Evolutionary conservation across 2,329 filamentous ascomycete species (phyloP), one percentile per base, ranked within the genome.

Genomic region (Aspergillus hiratsukae): DNA sequence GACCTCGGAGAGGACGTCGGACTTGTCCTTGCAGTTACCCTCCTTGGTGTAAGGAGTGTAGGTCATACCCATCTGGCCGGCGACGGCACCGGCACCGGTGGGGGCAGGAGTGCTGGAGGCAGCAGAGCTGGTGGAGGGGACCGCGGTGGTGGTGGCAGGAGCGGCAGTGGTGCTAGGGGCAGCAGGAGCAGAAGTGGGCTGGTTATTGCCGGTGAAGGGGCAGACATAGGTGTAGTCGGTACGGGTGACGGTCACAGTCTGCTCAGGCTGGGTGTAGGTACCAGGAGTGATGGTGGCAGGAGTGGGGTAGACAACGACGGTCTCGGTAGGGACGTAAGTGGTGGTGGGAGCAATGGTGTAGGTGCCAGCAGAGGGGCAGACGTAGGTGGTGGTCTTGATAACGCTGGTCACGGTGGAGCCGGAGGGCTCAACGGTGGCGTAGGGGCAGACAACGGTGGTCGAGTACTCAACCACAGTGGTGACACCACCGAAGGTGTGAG

Each of bases 281-380:
- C 88, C 89, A 52, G 88, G 86, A 58, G 76, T 76, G 75, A 85
- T 85, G 66, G 78, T 83, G 62, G 83, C 83, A 53, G 87, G 82
- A 58, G 81, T 82, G 52, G 88, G 88, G 75, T 87, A 86, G 67
- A 85, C 82, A 55, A 75, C 56, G 14, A 87, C 76, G 62, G 80
- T 79, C 64, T 77, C 75, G 57, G 69, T 71, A 56, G 79, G 75
- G 63, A 85, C 80, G 35, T 78, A 80, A 63, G 85, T 88, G 70
- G 85, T 88, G 70, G 81, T 80, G 56, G 88, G 85, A 63, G 81
- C 85, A 65, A 91, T 86, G 70, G 86, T 90, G 81, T 90, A 91
- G 56, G 86, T 90, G 72, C 88, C 88, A 67, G 87, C 80, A 51
- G 79, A 79, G 60, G 87, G 87, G 85, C 88, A 91, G 69, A 87